Evolutionary conservation across 441 rosid genomes (phyloP).

Genomic region (Lepidium campestre): DNA sequence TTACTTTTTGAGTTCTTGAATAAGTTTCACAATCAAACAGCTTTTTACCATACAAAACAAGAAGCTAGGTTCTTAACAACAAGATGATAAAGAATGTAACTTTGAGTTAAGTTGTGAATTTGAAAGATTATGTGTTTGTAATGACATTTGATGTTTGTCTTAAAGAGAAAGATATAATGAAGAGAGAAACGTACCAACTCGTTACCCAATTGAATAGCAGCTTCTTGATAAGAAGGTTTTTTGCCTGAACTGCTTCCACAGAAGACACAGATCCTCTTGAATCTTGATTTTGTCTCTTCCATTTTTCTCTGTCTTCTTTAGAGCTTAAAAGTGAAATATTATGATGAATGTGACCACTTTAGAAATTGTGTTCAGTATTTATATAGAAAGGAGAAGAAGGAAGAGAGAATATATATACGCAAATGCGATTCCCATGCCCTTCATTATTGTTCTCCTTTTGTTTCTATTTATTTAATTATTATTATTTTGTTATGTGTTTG

Average conservation of each 20-base stretch:
- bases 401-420: slow-evolving; percentile 14
- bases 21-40: not conserved
- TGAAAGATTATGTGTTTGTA: not conserved
- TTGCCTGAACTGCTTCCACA: slow-evolving; percentile 92
- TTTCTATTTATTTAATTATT: not conserved
- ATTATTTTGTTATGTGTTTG: slow-evolving; percentile 9
- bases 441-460: slow-evolving; percentile 3
- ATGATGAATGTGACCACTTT: slow-evolving; percentile 55
- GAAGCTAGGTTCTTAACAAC: not conserved
- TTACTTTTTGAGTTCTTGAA: not conserved
- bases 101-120: not conserved
- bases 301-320: slow-evolving; percentile 20
- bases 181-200: slow-evolving; percentile 55
- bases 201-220: slow-evolving; percentile 78
- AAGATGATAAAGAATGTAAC: not conserved
- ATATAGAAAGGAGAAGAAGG: slow-evolving; percentile 15
- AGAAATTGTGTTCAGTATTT: slow-evolving; percentile 29
- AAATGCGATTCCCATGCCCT: slow-evolving; percentile 30
- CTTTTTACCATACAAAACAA: not conserved
- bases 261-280: slow-evolving; percentile 82
- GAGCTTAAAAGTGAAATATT: slow-evolving; percentile 15
- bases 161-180: not conserved
- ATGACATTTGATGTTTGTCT: too few species aligned
- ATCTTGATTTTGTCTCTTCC: slow-evolving; percentile 69
- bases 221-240: slow-evolving; percentile 83